phyloP scores from a whole-genome alignment of 2,329 filamentous ascomycete genomes.

The Aureobasidium sp. region DNA sequence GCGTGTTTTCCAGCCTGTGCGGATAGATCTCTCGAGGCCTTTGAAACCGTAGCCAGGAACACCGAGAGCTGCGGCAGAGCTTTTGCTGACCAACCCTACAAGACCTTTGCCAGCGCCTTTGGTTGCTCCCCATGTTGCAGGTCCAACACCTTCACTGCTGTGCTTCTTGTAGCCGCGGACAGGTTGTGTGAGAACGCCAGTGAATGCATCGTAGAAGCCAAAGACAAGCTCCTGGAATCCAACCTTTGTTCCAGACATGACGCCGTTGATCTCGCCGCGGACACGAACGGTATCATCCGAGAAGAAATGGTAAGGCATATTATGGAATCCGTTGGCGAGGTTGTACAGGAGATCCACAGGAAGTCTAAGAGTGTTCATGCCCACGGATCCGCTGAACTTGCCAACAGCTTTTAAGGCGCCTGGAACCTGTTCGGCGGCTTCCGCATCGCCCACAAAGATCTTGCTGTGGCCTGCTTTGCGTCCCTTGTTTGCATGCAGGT shows the following conservation, averaged over 20 bases:
- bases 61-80: neutral
- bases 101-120: neutral
- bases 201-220: slow-evolving; percentile 45
- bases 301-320: slow-evolving; percentile 57
- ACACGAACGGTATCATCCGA: slow-evolving; percentile 61
- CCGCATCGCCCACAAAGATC: neutral
- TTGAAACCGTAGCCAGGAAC: slow-evolving; percentile 6
- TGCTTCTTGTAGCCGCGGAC: slow-evolving; percentile 7
- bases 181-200: slow-evolving; percentile 60
- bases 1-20: slow-evolving; percentile 1
- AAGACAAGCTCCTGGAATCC: slow-evolving; percentile 11
- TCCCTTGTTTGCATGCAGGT: neutral
- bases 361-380: neutral
- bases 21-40: slow-evolving; percentile 6
- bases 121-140: neutral
- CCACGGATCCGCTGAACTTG: neutral
- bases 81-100: neutral
- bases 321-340: slow-evolving; percentile 63
- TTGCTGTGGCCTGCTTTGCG: neutral
- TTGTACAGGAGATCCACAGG: slow-evolving; percentile 8
- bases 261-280: slow-evolving; percentile 56
- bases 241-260: slow-evolving; percentile 47
- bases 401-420: neutral
- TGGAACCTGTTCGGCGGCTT: neutral
- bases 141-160: neutral